Conservation (phyloP, 768 basidiomycete genomes). For the Butyriboletus loyo region DNA sequence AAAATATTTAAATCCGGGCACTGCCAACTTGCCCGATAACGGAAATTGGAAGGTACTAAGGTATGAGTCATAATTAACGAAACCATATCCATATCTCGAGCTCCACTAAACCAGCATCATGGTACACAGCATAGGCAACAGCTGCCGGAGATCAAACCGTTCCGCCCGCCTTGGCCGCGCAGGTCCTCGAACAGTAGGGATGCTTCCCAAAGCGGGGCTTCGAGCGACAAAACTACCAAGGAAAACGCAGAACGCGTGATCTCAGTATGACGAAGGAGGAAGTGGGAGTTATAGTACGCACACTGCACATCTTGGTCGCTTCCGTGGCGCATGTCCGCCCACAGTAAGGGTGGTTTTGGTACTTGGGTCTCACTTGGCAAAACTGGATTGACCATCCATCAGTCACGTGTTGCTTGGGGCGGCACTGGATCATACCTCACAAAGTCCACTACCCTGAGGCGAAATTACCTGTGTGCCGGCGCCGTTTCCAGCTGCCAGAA, state of each 20-base stretch:
- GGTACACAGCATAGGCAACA: neutral
- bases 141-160: slow-evolving; percentile 4
- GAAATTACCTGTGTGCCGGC: neutral
- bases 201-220: slow-evolving; percentile 34
- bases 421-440: slow-evolving; percentile 24
- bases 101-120: neutral
- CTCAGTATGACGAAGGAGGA: slow-evolving; percentile 4
- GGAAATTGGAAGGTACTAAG: slow-evolving; percentile 11
- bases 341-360: slow-evolving; percentile 56
- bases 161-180: slow-evolving; percentile 25
- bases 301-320: slow-evolving; percentile 35
- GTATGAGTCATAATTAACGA: slow-evolving; percentile 23
- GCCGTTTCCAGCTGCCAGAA: neutral
- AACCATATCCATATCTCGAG: neutral
- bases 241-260: neutral
- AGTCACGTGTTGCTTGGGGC: neutral
- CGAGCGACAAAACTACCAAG: slow-evolving; percentile 25
- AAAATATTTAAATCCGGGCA: neutral
- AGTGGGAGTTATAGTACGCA: slow-evolving; percentile 9
- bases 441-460: slow-evolving; percentile 20
- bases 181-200: slow-evolving; percentile 33
- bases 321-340: slow-evolving; percentile 59
- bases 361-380: slow-evolving; percentile 61
- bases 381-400: slow-evolving; percentile 31
- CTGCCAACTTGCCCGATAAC: neutral